phyloP scores from a whole-genome alignment of 768 basidiomycete species.

The Trametes punicea region DNA sequence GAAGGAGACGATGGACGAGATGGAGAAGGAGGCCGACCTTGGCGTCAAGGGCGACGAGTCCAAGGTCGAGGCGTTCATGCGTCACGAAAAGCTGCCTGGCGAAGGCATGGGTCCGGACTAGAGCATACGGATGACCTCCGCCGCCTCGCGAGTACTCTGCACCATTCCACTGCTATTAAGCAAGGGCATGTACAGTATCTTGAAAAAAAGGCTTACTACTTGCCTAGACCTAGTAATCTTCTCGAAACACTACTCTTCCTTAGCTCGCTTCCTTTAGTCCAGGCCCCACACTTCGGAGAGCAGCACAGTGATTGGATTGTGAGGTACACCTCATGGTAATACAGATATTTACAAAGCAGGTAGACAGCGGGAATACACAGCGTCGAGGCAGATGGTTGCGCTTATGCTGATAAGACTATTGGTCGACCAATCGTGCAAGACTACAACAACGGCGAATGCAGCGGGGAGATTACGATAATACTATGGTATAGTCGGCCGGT shows the following conservation, averaged over 20 bases:
- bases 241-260: no score
- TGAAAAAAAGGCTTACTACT: no score
- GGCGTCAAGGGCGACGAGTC: conserved; percentile 50
- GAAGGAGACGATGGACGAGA: conserved; percentile 39
- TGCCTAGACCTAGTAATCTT: no score
- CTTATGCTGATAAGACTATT: background rate
- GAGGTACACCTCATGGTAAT: conserved; percentile 7
- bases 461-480: conserved; percentile 19
- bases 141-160: background rate
- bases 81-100: conserved; percentile 16
- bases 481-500: conserved; percentile 17
- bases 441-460: conserved; percentile 17
- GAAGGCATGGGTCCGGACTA: conserved; percentile 18
- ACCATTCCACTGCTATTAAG: no score
- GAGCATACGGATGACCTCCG: background rate
- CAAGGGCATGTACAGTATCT: no score
- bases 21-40: conserved; percentile 28
- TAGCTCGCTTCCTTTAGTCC: no score
- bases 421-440: conserved; percentile 18
- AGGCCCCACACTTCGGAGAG: background rate
- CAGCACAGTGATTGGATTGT: conserved; percentile 3
- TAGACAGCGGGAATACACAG: conserved; percentile 19
- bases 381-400: conserved; percentile 9
- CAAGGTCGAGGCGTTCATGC: conserved; percentile 39
- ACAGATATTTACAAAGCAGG: conserved; percentile 22